Evolutionary conservation across 352 stramenopile species (phyloP).

Genomic region (Pythium brassicae): DNA sequence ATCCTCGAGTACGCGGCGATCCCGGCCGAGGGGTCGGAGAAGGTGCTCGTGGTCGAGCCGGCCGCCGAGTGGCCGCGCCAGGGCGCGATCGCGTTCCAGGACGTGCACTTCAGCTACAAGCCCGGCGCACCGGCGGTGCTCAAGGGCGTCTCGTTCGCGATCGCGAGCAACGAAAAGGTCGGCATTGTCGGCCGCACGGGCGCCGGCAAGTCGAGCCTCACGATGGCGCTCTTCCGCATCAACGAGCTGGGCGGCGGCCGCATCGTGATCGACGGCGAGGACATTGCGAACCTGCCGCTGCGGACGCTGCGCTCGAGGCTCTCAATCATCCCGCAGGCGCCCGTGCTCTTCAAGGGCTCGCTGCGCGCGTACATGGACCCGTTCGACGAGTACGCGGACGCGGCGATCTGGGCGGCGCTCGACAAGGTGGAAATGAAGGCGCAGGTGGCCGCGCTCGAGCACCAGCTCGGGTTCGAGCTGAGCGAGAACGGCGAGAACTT

Average conservation of each 20-base stretch:
- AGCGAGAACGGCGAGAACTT: constrained; percentile 89
- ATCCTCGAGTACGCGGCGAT: background rate
- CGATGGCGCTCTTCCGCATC: constrained; percentile 90
- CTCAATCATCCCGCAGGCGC: constrained; percentile 46
- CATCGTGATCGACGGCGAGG: constrained; percentile 70
- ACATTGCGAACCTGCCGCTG: constrained; percentile 16
- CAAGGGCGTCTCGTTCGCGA: constrained; percentile 33
- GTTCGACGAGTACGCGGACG: constrained; percentile 62
- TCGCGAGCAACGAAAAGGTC: constrained; percentile 64
- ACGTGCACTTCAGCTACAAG: constrained; percentile 11
- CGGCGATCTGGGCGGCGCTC: constrained; percentile 43
- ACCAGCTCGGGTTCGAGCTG: constrained; percentile 50
- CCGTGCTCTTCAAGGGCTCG: constrained; percentile 85
- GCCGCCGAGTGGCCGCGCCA: background rate
- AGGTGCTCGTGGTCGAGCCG: background rate
- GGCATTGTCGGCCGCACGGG: constrained; percentile 90
- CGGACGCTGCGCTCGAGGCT: constrained; percentile 41
- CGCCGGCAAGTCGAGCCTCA: constrained; percentile 84
- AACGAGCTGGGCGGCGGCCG: constrained; percentile 78
- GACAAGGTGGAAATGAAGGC: constrained; percentile 51
- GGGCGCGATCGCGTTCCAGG: background rate
- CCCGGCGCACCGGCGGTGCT: constrained; percentile 20
- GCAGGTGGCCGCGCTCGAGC: constrained; percentile 32
- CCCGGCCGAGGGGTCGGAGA: background rate
- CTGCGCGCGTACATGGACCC: constrained; percentile 85